Base-by-base conservation (phyloP, 768 basidiomycete species). In the Calocybe indica region DNA sequence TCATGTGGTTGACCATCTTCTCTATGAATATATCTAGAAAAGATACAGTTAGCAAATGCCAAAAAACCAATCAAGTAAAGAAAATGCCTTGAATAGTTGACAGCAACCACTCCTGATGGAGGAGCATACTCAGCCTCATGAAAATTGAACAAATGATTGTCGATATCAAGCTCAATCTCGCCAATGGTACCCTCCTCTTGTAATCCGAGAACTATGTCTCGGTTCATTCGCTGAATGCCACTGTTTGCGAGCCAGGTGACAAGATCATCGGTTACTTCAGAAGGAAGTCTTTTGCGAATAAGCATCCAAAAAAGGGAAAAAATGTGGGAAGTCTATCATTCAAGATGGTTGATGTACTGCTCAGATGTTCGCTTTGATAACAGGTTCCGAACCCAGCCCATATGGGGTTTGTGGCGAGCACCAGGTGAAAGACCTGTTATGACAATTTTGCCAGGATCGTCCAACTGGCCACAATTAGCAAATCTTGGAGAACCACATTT, bases 351-450 rank as follows among this genome's bases (percentile, higher is more conserved):
- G 29, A 50, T 35, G 7, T 43, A 33, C 12, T 46, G 28, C 1
- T 50, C 46, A 9, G 37, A 8, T 10, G 41, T 22, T 9, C 32
- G 30, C 32, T 42, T 36, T 5, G 15, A 34, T n/a, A 31, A 6
- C 3, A 59, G 5, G 9, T 59, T 59, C 1, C 47, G 15, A 5
- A 51, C 58, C 56, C 56, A 57, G 12, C 55, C 34, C 30, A 59
- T 55, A 1, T 10, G 13, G 32, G 53, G 53, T 15, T 10, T 4
- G n/a, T 46, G 48, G 3, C 46, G 37, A 1, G 45, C 38, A 5
- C 54, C 53, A 11, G 58, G 52, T 5, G 53, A 55, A 35, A 49
- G 55, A 8, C 53, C 55, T 5, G 48, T 37, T n/a, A 46, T 45
- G 2, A 45, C 40, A 1, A 56, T 37, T 9, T 34, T 43, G 6